Evolutionary conservation across 257 asterid genomes (phyloP).

Genomic region (Nyctanthes arbortristis): DNA sequence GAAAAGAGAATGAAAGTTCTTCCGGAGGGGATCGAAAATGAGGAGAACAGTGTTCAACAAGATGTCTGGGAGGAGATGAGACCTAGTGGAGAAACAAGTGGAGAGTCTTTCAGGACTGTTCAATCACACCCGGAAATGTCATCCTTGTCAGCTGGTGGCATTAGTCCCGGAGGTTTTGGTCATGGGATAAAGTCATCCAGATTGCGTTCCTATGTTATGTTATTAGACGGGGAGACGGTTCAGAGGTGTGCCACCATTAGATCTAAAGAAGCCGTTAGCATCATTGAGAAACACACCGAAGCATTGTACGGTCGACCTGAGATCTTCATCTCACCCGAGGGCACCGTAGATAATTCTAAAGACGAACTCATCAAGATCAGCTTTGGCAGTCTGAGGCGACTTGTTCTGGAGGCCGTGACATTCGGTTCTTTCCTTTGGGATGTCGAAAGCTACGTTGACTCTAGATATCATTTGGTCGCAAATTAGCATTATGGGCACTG

Average conservation of each 20-base stretch:
- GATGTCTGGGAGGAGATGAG: conserved; percentile 35
- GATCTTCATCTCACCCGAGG: conserved; percentile 65
- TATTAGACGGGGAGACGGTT: conserved; percentile 80
- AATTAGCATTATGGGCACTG: conserved; percentile 31
- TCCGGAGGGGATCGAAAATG: conserved; percentile 47
- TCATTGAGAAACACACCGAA: conserved; percentile 86
- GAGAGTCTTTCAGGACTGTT: conserved; percentile 24
- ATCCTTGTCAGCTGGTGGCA: conserved; percentile 47
- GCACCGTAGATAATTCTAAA: conserved; percentile 72
- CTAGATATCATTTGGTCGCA: conserved; percentile 86
- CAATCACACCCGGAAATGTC: conserved; percentile 72
- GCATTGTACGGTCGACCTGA: conserved; percentile 91
- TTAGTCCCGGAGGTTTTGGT: conserved; percentile 39
- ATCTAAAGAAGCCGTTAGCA: conserved; percentile 77
- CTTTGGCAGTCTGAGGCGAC: conserved; percentile 77
- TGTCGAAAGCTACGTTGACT: conserved; percentile 83
- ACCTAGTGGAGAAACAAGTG: conserved; percentile 19
- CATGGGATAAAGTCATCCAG: conserved; percentile 63
- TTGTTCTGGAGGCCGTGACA: conserved; percentile 90
- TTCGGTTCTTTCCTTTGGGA: conserved; percentile 98
- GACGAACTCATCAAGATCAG: conserved; percentile 76
- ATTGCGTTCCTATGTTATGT: conserved; percentile 75
- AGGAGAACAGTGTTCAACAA: conserved; percentile 33
- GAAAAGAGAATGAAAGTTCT: conserved; percentile 83
- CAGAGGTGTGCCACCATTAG: conserved; percentile 74